Base-by-base conservation (phyloP, 2,329 filamentous ascomycete species). In the Lachnellula hyalina region DNA sequence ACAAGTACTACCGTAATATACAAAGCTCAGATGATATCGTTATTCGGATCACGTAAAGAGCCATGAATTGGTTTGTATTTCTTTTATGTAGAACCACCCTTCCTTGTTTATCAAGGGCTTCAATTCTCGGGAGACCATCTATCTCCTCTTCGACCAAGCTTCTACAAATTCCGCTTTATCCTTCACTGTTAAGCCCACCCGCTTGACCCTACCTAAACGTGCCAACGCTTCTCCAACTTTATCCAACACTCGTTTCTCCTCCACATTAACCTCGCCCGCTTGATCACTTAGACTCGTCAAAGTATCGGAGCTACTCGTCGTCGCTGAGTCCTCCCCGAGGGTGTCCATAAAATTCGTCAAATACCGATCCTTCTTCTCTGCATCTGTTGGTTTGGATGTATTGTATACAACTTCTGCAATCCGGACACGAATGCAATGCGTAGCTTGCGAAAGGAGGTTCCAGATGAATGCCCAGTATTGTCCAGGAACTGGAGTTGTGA, bases 361-460 rank as follows among this genome's bases (percentile, higher is more conserved):
- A 51, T 68, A 80, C 59, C 12, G 61, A 41, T 67, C 64, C 46
- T 59, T 66, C 47, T 67, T 67, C 47, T 69, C 62, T 7, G 60
- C 60, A 8, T 63, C 63, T 7, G 56, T 56, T 6, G 65, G 65
- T 15, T 68, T 68, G 1, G 76, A 69, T 3, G 73, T 76, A 57
- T 84, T 85, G 61, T 73, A 72, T 48, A 92, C 81, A 1, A 81
- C 82, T 67, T 93, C 89, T 0, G 91, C 94, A 53, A 99, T 92
- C 49, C 94, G 83, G 12, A 97, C 93, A 23, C 91, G 84, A 64
- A 99, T 93, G 65, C 85, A 91, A 61, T 96, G 94, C 1, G 89
- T 95, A 1, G 91, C 89, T 47, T 86, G 84, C 44, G 87, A 89
- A 35, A 96, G 83, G 8, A 97, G 76, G 51, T 86, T 87, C 91